phyloP scores from a whole-genome alignment of 2,329 filamentous ascomycete genomes.

The Aureobasidium mangrovei region DNA sequence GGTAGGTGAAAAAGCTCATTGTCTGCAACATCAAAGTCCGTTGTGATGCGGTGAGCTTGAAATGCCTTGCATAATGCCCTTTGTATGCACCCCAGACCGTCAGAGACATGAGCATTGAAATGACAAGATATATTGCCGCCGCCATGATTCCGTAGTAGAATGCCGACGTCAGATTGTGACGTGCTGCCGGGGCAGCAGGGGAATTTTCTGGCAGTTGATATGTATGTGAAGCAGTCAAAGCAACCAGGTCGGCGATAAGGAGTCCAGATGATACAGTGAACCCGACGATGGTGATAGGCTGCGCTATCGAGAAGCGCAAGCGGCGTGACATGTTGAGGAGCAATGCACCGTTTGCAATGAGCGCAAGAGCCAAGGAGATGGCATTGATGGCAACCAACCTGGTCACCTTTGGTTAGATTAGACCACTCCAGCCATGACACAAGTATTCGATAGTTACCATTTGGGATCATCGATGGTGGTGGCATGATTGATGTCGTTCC shows the following conservation, averaged over 20 bases:
- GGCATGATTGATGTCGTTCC: constrained; percentile 36
- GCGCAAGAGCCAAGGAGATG: constrained; percentile 45
- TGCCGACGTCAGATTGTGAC: constrained; percentile 44
- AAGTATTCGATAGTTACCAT: constrained; percentile 33
- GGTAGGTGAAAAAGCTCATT: constrained; percentile 41
- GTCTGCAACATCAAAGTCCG: constrained; percentile 48
- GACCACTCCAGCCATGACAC: not conserved
- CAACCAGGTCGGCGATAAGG: constrained; percentile 44
- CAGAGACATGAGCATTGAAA: constrained; percentile 45
- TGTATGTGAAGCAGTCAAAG: constrained; percentile 35
- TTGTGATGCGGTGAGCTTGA: constrained; percentile 47
- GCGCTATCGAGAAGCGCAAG: constrained; percentile 46
- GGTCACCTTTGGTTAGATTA: not conserved
- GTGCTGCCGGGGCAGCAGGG: constrained; percentile 16
- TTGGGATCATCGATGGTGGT: constrained; percentile 43
- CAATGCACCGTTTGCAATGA: constrained; percentile 46
- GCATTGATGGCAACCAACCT: constrained; percentile 48
- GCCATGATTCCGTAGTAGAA: constrained; percentile 55
- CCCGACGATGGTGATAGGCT: constrained; percentile 53
- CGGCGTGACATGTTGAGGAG: constrained; percentile 52
- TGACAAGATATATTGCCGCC: constrained; percentile 47
- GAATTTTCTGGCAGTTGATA: constrained; percentile 34
- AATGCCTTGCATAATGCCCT: constrained; percentile 48
- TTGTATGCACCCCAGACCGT: constrained; percentile 48
- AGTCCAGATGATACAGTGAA: constrained; percentile 48